A percentile compares a stretch with the other conserved stretches of the same genome.
Evolutionary conservation across 805 yeast genomes (phyloP).

Genomic region (Nakazawaea ishiwadae): DNA sequence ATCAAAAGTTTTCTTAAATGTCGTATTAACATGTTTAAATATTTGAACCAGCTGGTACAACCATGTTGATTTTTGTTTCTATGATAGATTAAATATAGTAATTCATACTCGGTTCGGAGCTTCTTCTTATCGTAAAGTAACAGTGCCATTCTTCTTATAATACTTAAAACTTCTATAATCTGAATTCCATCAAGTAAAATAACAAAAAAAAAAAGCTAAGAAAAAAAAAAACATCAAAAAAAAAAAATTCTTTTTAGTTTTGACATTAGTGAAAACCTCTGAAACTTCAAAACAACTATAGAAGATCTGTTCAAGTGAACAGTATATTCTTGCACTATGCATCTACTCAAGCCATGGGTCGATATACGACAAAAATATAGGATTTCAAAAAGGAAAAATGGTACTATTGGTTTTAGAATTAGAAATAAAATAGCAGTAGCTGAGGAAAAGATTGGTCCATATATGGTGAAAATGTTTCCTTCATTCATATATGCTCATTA

Average conservation of each 20-base stretch:
- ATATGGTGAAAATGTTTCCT: constrained; percentile 38
- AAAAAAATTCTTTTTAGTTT: not conserved
- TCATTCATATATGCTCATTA: constrained; percentile 66
- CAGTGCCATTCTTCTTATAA: not conserved
- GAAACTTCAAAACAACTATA: no score
- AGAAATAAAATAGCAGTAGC: constrained; percentile 32
- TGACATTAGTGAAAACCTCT: no score
- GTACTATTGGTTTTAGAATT: constrained; percentile 24
- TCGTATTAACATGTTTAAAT: constrained; percentile 60
- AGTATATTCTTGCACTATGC: not conserved
- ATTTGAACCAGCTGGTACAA: constrained; percentile 72
- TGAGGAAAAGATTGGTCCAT: constrained; percentile 35
- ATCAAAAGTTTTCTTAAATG: constrained; percentile 36
- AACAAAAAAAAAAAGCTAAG: no score
- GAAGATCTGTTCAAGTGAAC: no score
- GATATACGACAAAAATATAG: not conserved
- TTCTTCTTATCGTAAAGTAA: constrained; percentile 2
- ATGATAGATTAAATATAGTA: constrained; percentile 62
- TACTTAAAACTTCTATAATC: not conserved
- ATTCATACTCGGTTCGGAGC: constrained; percentile 44
- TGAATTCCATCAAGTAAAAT: not conserved
- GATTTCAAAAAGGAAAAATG: constrained; percentile 12
- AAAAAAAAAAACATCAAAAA: constrained; percentile 1
- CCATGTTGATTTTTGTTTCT: constrained; percentile 76
- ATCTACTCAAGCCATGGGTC: not conserved